phyloP scores from a whole-genome alignment of 106 monocot genomes.

The Apostasia ramifera region DNA sequence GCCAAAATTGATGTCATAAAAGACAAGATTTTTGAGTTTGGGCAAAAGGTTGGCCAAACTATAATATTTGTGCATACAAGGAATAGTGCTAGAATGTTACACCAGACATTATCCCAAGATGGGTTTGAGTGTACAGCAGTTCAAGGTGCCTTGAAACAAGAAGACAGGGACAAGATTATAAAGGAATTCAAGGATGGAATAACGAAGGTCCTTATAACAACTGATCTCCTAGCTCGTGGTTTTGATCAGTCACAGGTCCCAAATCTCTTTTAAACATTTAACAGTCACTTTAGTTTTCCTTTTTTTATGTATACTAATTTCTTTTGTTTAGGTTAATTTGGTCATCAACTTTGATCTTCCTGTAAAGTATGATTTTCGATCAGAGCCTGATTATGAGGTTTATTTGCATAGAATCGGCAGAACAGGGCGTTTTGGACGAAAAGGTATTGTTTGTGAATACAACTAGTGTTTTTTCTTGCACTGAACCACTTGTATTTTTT shows the following conservation, averaged over 20 bases:
- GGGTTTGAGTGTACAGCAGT: slow-evolving; percentile 91
- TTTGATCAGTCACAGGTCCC: slow-evolving; percentile 90
- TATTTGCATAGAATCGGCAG: slow-evolving; percentile 94
- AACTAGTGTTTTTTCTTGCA: neutral
- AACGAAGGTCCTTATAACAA: slow-evolving; percentile 88
- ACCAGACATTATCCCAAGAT: slow-evolving; percentile 43
- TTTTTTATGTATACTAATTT: slow-evolving; percentile 5
- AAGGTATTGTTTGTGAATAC: slow-evolving; percentile 39
- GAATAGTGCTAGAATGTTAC: slow-evolving; percentile 68
- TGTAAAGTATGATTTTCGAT: slow-evolving; percentile 33
- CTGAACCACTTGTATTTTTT: neutral
- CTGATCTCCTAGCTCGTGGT: slow-evolving; percentile 87
- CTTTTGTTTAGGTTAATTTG: slow-evolving; percentile 61
- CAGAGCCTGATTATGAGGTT: slow-evolving; percentile 87
- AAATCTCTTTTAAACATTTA: neutral
- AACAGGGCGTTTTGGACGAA: slow-evolving; percentile 92
- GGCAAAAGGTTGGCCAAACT: slow-evolving; percentile 82
- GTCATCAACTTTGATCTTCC: slow-evolving; percentile 96
- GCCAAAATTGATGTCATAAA: slow-evolving; percentile 78
- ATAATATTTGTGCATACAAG: slow-evolving; percentile 91
- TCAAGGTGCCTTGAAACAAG: slow-evolving; percentile 76
- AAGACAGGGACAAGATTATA: slow-evolving; percentile 75
- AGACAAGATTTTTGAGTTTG: slow-evolving; percentile 87
- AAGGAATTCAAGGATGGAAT: slow-evolving; percentile 85
- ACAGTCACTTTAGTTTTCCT: neutral